Conservation (phyloP, 306 rosid species). For the Lotus japonicus region DNA sequence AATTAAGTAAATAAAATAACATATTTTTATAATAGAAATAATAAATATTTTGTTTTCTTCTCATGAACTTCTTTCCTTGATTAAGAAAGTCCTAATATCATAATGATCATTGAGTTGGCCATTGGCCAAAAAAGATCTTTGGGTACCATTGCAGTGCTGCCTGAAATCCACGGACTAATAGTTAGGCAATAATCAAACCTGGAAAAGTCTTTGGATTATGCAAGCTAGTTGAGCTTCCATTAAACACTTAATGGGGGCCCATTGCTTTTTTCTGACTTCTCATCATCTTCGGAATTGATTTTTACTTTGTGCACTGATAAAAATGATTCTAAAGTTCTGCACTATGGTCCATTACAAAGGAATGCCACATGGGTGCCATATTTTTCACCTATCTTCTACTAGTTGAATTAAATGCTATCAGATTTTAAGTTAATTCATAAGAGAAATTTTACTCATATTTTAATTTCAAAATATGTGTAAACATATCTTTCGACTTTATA, state of each 20-base stretch:
- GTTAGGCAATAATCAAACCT: conserved; percentile 23
- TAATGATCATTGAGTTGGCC: not conserved
- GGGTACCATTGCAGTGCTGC: not conserved
- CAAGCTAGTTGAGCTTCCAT: not conserved
- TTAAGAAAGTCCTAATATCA: not conserved
- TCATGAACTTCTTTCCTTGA: not conserved
- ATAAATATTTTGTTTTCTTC: not conserved
- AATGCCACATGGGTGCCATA: conserved; percentile 2
- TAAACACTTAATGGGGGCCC: conserved; percentile 4
- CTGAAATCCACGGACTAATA: not conserved
- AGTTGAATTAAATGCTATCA: not conserved
- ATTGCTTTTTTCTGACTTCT: not conserved
- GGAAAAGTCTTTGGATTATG: conserved; percentile 6
- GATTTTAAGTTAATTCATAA: too few species aligned
- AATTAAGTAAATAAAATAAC: too few species aligned
- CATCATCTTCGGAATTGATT: not conserved
- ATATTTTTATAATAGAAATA: too few species aligned
- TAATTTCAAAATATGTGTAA: too few species aligned
- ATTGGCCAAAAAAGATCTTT: not conserved
- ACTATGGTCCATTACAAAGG: not conserved
- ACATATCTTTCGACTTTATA: too few species aligned
- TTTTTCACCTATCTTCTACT: not conserved
- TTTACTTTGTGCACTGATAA: not conserved
- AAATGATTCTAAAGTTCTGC: conserved; percentile 6
- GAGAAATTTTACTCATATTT: too few species aligned